Base-by-base conservation (phyloP, 2,329 filamentous ascomycete species). In the Onygenales sp. region DNA sequence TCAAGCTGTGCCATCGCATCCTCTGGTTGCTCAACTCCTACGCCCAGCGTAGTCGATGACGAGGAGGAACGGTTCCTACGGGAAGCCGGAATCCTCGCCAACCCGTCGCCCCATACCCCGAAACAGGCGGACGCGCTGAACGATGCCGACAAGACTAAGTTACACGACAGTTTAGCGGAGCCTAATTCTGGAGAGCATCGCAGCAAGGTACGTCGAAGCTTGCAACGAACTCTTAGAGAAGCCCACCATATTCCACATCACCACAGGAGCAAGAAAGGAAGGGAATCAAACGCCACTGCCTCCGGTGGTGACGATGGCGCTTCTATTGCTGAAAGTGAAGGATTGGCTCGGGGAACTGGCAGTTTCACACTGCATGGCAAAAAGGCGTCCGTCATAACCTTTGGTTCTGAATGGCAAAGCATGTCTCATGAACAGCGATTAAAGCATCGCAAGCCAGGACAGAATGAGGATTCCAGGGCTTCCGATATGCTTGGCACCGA, bases 291-390 rank as follows among this genome's bases (percentile, higher is more conserved):
- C 2, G 82, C 82, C 2, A 85, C 80, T 42, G 69, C 76, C 47
- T 75, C 76, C 13, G 71, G 77, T 43, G 71, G 70, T 9, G 80
- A 82, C 36, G 80, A 81, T 14, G 73, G 63, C 48, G 68, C 64
- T 64, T 68, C 58, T 14, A 55, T 60, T n/a, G 54, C 55, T 63
- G 79, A 72, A 74, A 86, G 65, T 39, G 86, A 89, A 60, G 83
- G 86, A 9, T 77, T 98, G 10, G 77, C 86, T 6, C 83, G 93
- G 47, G 86, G 86, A 10, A 83, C 87, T 10, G 89, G 89, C 5
- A 95, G 89, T 62, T 98, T 98, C 68, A 95, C 93, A 3, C 85
- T 98, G 3, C 93, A 98, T 64, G 92, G 93, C 56, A 98, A 97
- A 75, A 97, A 98, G 70, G 93, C 93, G 2, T 95, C 90, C 1